phyloP scores from a whole-genome alignment of 164 flowering plant species.

The Tetracentron sinense region DNA sequence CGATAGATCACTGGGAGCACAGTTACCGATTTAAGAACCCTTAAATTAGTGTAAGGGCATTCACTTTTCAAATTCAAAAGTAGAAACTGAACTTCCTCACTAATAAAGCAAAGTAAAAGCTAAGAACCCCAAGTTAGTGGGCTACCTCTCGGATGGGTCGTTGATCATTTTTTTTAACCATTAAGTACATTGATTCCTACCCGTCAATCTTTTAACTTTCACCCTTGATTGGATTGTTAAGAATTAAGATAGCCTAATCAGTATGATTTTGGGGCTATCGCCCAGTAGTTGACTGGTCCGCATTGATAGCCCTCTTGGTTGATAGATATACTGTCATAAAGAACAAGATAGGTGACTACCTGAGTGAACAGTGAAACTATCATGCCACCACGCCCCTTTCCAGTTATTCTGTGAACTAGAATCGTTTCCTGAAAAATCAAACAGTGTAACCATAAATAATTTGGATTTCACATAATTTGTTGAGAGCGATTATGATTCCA shows the following conservation, averaged over 20 bases:
- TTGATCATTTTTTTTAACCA: neutral
- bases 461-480: neutral
- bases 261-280: neutral
- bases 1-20: neutral
- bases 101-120: no score
- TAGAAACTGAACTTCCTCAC: no score
- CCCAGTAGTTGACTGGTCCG: neutral
- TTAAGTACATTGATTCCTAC: neutral
- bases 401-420: constrained; percentile 84
- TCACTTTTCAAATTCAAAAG: no score
- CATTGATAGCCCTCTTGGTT: neutral
- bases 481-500: neutral
- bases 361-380: constrained; percentile 61
- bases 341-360: constrained; percentile 33
- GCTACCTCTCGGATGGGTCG: no score
- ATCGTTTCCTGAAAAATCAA: constrained; percentile 60
- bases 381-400: constrained; percentile 99
- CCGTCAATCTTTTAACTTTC: no score
- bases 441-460: neutral
- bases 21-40: neutral
- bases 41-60: no score
- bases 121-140: no score
- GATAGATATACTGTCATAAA: neutral
- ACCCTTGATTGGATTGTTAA: no score
- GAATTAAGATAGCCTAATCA: neutral